Conservation (phyloP, 768 basidiomycete genomes). For the Pulveroboletus sp. region DNA sequence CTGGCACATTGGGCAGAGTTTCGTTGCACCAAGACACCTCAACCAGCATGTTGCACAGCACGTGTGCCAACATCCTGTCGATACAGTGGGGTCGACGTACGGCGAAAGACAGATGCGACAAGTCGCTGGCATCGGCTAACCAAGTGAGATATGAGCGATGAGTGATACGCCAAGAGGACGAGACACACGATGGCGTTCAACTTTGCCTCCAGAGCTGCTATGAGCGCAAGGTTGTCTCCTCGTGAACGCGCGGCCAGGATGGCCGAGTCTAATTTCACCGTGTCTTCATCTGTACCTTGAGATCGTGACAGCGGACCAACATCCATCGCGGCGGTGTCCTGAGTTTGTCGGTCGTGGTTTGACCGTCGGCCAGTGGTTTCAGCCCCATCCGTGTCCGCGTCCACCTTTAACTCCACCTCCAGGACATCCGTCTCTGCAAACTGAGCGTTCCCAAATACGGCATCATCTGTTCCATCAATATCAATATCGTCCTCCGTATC, state of each 20-base stretch:
- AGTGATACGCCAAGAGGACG: constrained; percentile 24
- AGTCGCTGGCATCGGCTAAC: constrained; percentile 25
- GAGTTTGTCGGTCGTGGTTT: constrained; percentile 31
- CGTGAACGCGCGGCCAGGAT: constrained; percentile 46
- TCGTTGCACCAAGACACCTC: constrained; percentile 76
- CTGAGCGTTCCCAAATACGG: constrained; percentile 61
- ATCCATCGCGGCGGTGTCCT: constrained; percentile 16
- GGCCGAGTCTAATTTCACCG: constrained; percentile 44
- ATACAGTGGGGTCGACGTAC: constrained; percentile 72
- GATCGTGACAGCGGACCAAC: neutral
- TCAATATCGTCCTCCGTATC: constrained; percentile 81
- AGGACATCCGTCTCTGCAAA: constrained; percentile 74
- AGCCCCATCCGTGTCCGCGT: constrained; percentile 20
- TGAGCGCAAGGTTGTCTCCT: constrained; percentile 44
- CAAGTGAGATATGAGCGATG: constrained; percentile 21
- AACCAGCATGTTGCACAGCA: constrained; percentile 82
- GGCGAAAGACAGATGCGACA: constrained; percentile 81
- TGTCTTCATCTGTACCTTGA: constrained; percentile 28
- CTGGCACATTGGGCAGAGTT: constrained; percentile 83
- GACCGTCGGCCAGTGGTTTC: constrained; percentile 9
- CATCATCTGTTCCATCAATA: constrained; percentile 72
- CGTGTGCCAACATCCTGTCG: constrained; percentile 85
- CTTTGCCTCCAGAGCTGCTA: constrained; percentile 58
- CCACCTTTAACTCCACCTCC: constrained; percentile 29
- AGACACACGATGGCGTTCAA: constrained; percentile 49